Conservation (phyloP, 129 eudicot species). For the Tanacetum coccineum region DNA sequence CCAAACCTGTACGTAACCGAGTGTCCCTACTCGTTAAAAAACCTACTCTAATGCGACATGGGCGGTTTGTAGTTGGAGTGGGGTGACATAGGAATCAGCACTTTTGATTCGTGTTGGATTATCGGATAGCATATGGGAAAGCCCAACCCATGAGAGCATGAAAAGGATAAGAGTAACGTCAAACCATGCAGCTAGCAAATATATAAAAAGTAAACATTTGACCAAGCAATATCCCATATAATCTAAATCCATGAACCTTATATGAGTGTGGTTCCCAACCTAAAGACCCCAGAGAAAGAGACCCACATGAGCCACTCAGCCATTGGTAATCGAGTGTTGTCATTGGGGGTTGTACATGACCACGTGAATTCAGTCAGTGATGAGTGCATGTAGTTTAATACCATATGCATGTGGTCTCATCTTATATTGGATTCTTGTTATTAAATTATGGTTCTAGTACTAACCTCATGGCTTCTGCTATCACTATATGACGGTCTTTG, state of each 20-base stretch:
- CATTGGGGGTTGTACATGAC: slow-evolving; percentile 12
- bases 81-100: slow-evolving; percentile 26
- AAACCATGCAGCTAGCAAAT: slow-evolving; percentile 14
- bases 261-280: not conserved
- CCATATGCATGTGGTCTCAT: slow-evolving; percentile 20
- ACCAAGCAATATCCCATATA: slow-evolving; percentile 24
- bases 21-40: not conserved
- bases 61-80: slow-evolving; percentile 10
- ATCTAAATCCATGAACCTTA: not conserved
- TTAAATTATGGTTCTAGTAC: slow-evolving; percentile 5
- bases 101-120: slow-evolving; percentile 22
- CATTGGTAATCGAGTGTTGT: slow-evolving; percentile 18
- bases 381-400: not conserved
- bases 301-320: slow-evolving; percentile 8
- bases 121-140: slow-evolving; percentile 19
- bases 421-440: slow-evolving; percentile 28
- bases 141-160: slow-evolving; percentile 22
- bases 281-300: slow-evolving; percentile 10
- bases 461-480: slow-evolving; percentile 12
- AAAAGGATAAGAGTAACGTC: slow-evolving; percentile 21
- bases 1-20: too few species aligned
- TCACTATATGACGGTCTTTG: slow-evolving; percentile 19
- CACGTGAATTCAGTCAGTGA: slow-evolving; percentile 22
- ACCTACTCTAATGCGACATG: not conserved
- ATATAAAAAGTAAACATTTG: slow-evolving; percentile 25